A percentile compares a stretch with the other conserved stretches of the same genome.
phyloP scores from a whole-genome alignment of 139 green algal species.

The Chlorella sorokiniana region DNA sequence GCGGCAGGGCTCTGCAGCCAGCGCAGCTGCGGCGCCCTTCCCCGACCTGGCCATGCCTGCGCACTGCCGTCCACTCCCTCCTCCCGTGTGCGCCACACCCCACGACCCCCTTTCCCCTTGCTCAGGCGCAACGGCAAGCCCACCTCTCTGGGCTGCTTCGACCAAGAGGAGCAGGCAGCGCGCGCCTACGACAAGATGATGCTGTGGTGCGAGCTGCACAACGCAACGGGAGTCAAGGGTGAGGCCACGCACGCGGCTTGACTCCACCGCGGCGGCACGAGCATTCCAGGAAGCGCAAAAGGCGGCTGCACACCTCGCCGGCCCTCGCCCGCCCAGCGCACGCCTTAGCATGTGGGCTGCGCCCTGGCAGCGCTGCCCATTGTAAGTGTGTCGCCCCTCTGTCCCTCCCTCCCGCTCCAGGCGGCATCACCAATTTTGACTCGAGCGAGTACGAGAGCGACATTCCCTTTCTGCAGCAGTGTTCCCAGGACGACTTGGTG shows the following conservation, averaged over 20 bases:
- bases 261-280: not conserved
- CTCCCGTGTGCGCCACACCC: not conserved
- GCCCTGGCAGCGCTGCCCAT: not conserved
- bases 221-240: constrained; percentile 70
- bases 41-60: too few species aligned
- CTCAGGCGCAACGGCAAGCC: constrained; percentile 80
- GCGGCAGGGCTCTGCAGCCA: not conserved
- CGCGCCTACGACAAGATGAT: constrained; percentile 95
- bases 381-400: not conserved
- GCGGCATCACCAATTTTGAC: constrained; percentile 91
- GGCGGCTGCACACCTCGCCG: too few species aligned
- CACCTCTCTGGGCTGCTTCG: constrained; percentile 86
- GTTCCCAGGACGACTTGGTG: constrained; percentile 86
- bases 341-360: too few species aligned
- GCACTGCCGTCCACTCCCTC: not conserved
- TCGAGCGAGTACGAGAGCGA: constrained; percentile 78
- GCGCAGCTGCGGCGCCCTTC: too few species aligned
- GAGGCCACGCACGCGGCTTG: not conserved
- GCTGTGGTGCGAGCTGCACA: constrained; percentile 92
- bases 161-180: constrained; percentile 84
- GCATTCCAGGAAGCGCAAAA: too few species aligned
- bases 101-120: not conserved
- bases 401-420: not conserved
- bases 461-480: constrained; percentile 67
- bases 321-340: too few species aligned